Evolutionary conservation across 495 filamentous ascomycete species (phyloP).

Genomic region (Xylaria castorea): DNA sequence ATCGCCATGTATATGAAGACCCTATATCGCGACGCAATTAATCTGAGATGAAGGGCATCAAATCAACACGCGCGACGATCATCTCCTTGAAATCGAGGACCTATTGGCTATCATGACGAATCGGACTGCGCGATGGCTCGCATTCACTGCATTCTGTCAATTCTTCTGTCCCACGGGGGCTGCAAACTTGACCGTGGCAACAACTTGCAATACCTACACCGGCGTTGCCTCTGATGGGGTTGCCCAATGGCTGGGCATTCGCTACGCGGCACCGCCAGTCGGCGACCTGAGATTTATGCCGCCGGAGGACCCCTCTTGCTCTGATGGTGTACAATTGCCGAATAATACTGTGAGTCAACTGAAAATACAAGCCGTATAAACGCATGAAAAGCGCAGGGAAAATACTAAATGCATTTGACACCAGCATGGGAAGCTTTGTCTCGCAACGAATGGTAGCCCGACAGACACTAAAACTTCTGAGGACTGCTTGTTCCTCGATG

Average conservation of each 20-base stretch:
- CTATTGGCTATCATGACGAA: constrained; percentile 11
- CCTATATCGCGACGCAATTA: background rate
- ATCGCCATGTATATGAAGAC: constrained; percentile 17
- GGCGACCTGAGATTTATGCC: constrained; percentile 65
- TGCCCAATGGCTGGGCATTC: constrained; percentile 69
- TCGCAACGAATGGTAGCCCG: constrained; percentile 28
- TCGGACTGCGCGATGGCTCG: constrained; percentile 19
- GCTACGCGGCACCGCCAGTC: constrained; percentile 66
- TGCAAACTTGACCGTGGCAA: constrained; percentile 31
- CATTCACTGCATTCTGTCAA: constrained; percentile 32
- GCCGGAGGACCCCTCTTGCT: constrained; percentile 58
- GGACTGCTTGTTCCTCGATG: constrained; percentile 71
- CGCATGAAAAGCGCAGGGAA: background rate
- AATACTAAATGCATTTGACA: constrained; percentile 11
- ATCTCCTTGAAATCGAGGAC: background rate
- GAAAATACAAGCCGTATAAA: background rate
- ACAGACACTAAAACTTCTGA: constrained; percentile 44
- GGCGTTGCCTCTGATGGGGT: constrained; percentile 48
- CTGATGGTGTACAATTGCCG: constrained; percentile 29
- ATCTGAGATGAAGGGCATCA: constrained; percentile 18
- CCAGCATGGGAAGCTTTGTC: constrained; percentile 38
- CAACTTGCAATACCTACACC: constrained; percentile 36
- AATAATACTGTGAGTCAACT: constrained; percentile 30
- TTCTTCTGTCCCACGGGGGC: constrained; percentile 27
- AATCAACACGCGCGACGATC: background rate